Conservation (phyloP, 2,329 filamentous ascomycete species). For the Grosmannia clavigera region DNA sequence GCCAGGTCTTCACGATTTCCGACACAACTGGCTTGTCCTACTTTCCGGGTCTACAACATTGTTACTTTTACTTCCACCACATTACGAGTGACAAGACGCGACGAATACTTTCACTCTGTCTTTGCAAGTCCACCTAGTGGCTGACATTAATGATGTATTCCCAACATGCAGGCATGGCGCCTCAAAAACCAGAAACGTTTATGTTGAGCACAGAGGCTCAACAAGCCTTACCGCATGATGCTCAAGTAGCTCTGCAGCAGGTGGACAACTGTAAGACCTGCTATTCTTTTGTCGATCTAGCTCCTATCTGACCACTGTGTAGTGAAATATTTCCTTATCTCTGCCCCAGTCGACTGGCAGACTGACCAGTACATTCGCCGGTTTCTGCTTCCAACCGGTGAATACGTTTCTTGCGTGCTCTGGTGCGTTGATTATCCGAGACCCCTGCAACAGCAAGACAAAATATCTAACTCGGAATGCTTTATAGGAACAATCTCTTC, state of each 20-base stretch:
- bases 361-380: slow-evolving; percentile 92
- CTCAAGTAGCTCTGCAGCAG: slow-evolving; percentile 92
- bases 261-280: slow-evolving; percentile 77
- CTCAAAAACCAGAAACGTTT: slow-evolving; percentile 96
- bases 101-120: not conserved
- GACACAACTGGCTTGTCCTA: slow-evolving; percentile 4
- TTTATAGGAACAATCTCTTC: slow-evolving; percentile 74
- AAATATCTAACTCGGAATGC: too few relatives aligned
- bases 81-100: not conserved
- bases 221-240: slow-evolving; percentile 89
- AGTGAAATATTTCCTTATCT: slow-evolving; percentile 99
- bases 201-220: slow-evolving; percentile 96
- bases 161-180: slow-evolving; percentile 77
- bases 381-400: slow-evolving; percentile 89
- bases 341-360: slow-evolving; percentile 94
- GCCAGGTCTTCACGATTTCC: not conserved
- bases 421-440: slow-evolving; percentile 30
- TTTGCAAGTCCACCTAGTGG: not conserved
- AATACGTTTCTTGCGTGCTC: slow-evolving; percentile 96
- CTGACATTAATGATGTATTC: slow-evolving; percentile 52
- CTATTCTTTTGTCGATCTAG: not conserved
- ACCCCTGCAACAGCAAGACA: not conserved
- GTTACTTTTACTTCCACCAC: not conserved
- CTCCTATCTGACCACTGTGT: slow-evolving; percentile 14
- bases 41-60: not conserved